Evolutionary conservation across 169 alveolate genomes (phyloP).

Genomic region (Fabrea salina): DNA sequence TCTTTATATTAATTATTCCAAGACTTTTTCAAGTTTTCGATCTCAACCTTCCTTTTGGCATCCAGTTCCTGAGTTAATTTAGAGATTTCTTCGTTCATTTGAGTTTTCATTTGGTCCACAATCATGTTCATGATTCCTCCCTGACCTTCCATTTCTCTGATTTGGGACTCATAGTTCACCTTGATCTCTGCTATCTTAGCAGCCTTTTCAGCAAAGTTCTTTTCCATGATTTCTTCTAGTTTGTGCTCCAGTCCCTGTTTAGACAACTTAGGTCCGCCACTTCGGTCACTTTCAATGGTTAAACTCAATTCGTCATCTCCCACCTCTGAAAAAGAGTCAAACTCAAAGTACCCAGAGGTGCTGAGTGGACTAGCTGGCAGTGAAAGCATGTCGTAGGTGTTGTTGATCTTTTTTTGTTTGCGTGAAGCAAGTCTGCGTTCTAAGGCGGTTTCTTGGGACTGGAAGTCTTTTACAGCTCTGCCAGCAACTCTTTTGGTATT

Average conservation of each 20-base stretch:
- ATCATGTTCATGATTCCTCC: background rate
- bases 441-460: constrained; percentile 7
- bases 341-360: no score
- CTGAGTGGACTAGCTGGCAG: no score
- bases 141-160: background rate
- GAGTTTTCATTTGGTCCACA: background rate
- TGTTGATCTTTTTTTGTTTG: background rate
- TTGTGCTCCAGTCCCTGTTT: background rate
- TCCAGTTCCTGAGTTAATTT: background rate
- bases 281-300: background rate
- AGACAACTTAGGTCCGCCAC: no score
- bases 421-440: background rate
- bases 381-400: no score
- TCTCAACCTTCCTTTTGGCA: background rate
- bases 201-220: background rate
- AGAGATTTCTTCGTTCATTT: background rate
- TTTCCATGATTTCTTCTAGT: background rate
- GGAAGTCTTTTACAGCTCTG: constrained; percentile 6
- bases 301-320: no score
- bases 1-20: no score
- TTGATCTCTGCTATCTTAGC: background rate
- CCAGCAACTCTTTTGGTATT: background rate
- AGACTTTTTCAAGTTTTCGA: no score
- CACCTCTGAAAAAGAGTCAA: no score
- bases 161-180: background rate